phyloP scores from a whole-genome alignment of 1,284 basidiomycete genomes.

The Cutaneotrichosporon sp. region DNA sequence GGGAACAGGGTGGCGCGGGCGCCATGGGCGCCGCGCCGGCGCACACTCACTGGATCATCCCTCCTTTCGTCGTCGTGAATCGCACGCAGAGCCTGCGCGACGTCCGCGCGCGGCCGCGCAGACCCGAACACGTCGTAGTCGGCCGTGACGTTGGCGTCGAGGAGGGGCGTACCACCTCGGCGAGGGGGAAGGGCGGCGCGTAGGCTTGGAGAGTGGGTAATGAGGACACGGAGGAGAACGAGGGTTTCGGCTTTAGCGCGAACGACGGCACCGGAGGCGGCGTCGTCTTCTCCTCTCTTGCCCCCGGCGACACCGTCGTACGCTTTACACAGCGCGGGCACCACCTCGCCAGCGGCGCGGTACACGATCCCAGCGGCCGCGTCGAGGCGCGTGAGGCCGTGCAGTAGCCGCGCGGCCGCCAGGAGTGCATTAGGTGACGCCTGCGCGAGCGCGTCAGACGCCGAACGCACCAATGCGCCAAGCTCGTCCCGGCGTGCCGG shows the following conservation, averaged over 20 bases:
- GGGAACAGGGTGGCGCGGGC: too few species aligned
- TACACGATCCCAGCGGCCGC: conserved; percentile 1
- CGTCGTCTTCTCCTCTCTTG: not conserved
- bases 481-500: not conserved
- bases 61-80: conserved; percentile 27
- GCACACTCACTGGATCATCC: conserved; percentile 9
- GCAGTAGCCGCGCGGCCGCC: conserved; percentile 9
- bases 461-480: not conserved
- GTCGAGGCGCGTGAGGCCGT: conserved; percentile 9
- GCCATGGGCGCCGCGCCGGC: not conserved
- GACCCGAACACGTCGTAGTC: conserved; percentile 19
- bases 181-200: conserved; percentile 15
- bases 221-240: conserved; percentile 22
- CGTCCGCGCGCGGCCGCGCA: conserved; percentile 2
- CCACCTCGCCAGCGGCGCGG: conserved; percentile 6
- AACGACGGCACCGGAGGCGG: conserved; percentile 5
- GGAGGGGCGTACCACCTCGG: conserved; percentile 8
- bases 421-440: not conserved
- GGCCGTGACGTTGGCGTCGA: conserved; percentile 14
- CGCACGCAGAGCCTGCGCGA: conserved; percentile 6
- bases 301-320: conserved; percentile 12
- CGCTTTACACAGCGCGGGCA: conserved; percentile 21
- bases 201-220: conserved; percentile 15
- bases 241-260: conserved; percentile 25
- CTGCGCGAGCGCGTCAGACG: not conserved